These are phyloP conservation scores for Ogataea wickerhamii DNA, from an alignment of 805 yeast species.

Conservation along the genomic window DNA sequence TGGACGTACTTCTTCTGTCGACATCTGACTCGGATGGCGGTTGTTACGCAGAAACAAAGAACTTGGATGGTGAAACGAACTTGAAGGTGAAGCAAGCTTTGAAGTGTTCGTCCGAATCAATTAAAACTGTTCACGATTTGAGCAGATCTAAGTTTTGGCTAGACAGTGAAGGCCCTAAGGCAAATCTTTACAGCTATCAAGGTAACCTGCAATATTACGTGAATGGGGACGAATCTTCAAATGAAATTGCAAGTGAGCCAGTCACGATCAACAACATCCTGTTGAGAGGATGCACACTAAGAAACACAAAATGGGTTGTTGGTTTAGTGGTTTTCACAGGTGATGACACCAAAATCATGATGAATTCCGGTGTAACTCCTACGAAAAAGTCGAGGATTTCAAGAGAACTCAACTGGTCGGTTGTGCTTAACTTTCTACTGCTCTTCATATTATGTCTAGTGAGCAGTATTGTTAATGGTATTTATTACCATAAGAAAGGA, in stretches of 20 bases:
- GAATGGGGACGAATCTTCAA: conserved; percentile 34
- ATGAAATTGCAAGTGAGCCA: conserved; percentile 51
- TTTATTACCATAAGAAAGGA: conserved; percentile 45
- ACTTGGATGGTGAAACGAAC: conserved; percentile 78
- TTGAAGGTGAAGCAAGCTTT: conserved; percentile 73
- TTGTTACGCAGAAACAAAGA: conserved; percentile 74
- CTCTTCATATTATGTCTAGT: conserved; percentile 65
- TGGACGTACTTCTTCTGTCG: conserved; percentile 64
- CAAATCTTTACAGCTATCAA: conserved; percentile 71
- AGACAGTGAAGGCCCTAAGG: conserved; percentile 83
- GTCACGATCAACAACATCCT: conserved; percentile 65
- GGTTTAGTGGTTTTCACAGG: conserved; percentile 79
- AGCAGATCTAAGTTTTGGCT: conserved; percentile 56
- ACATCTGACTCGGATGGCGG: conserved; percentile 67
- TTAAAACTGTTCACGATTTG: conserved; percentile 42
- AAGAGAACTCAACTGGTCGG: conserved; percentile 67
- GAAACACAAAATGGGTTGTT: conserved; percentile 81
- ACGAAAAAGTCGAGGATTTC: conserved; percentile 73
- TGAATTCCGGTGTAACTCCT: conserved; percentile 77
- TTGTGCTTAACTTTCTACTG: conserved; percentile 59
- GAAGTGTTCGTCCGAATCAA: conserved; percentile 45
- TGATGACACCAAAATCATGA: conserved; percentile 74
- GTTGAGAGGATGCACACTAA: conserved; percentile 70
- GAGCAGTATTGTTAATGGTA: conserved; percentile 69
- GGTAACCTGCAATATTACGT: conserved; percentile 56